Base-by-base conservation (phyloP, 2,329 filamentous ascomycete genomes). In the Phialemoniopsis sp. region DNA sequence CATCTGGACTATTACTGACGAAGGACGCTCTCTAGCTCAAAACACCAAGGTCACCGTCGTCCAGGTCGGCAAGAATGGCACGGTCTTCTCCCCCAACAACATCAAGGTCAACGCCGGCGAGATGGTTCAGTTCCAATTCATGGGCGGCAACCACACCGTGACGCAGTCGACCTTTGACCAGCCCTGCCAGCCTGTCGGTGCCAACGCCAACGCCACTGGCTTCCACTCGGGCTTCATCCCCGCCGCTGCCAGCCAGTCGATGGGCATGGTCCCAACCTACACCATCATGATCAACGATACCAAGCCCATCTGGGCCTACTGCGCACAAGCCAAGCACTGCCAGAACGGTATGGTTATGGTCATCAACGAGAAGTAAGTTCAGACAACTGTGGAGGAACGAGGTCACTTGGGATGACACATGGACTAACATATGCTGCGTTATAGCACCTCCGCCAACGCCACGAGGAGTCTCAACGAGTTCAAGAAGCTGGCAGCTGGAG, bases 291-390 rank as follows among this genome's bases (percentile, higher is more conserved):
- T 93, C 59, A 82, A 81, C 54, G 71, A 80, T 60, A 77, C 73
- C 33, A 82, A 73, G 40, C 87, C 87, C 21, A 70, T 90, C 48
- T 93, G 87, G 86, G 66, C 87, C 48, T 91, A 85, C 72, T 91
- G 87, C 66, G 80, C 79, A 21, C 82, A 89, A 60, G 80, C 59
- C 34, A 77, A 72, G 54, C 87, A 93, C 66, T 93, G 87, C 63
- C 77, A 89, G 60, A 65, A 58, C 35, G 85, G 85, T 45, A 89
- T 89, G 83, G 73, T 76, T 41, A 83, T 87, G 67, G 84, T 87
- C 26, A 81, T 89, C 57, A 89, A 90, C 62, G 78, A 78, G 64
- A 72, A 83, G 81, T 85, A 63, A 63, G 80, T 63, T 10, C 21
- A 26, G 6, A 26, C 21, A 26, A 6, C 21, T 26, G n/a, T n/a